Percentiles rank a stretch among this genome's conserved stretches.
phyloP scores from a whole-genome alignment of 371 early-diverging fungal genomes.

The Apophysomyces trapeziformis region DNA sequence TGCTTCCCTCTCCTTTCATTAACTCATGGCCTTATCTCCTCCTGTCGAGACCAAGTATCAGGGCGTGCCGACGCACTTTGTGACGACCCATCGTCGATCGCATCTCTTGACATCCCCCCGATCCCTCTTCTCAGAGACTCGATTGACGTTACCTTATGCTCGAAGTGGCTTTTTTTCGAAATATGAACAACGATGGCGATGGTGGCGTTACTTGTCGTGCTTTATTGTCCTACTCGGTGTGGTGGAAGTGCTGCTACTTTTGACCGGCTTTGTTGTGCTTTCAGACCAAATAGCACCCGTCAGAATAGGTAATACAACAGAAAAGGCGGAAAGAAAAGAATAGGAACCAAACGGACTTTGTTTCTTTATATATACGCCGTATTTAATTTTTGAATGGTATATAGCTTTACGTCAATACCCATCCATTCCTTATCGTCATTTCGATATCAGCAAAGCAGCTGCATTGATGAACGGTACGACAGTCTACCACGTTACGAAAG shows the following conservation, averaged over 20 bases:
- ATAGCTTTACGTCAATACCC: conserved; percentile 39
- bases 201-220: conserved; percentile 52
- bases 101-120: conserved; percentile 8
- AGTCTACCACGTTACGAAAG: conserved; percentile 70
- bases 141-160: conserved; percentile 9
- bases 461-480: conserved; percentile 29
- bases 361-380: conserved; percentile 1
- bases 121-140: neutral
- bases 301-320: conserved; percentile 43
- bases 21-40: conserved; percentile 19
- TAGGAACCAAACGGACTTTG: neutral
- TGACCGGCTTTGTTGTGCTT: conserved; percentile 42
- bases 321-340: neutral
- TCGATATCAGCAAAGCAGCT: conserved; percentile 40
- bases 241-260: conserved; percentile 38
- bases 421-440: conserved; percentile 50
- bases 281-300: conserved; percentile 44
- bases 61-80: conserved; percentile 13
- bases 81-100: conserved; percentile 15
- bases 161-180: conserved; percentile 14
- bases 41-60: conserved; percentile 27
- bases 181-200: conserved; percentile 37
- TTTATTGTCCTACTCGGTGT: conserved; percentile 40
- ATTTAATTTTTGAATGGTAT: neutral
- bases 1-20: conserved; percentile 11